Conservation (phyloP, 495 filamentous ascomycete species). For the Neurospora sp. region DNA sequence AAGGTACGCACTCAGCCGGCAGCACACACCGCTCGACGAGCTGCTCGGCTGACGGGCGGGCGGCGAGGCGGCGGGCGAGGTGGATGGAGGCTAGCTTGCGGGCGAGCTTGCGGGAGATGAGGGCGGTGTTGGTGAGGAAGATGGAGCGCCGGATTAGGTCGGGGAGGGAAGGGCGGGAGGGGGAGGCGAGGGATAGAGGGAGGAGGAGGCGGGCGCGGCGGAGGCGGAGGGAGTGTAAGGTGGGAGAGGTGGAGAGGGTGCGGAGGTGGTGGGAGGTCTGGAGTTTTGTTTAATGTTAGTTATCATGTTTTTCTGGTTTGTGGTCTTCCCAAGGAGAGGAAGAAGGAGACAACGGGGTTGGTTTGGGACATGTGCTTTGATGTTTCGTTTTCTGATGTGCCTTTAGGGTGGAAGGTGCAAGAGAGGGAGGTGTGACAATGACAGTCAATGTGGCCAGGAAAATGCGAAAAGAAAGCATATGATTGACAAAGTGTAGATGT, state of each 20-base stretch:
- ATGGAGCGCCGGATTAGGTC: conserved; percentile 45
- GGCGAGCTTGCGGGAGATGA: conserved; percentile 42
- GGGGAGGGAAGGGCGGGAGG: conserved; percentile 41
- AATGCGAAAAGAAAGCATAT: not conserved
- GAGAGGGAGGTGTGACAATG: not conserved
- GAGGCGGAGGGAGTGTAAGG: conserved; percentile 46
- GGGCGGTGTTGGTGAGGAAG: conserved; percentile 47
- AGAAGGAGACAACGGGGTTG: not conserved
- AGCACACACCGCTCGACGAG: conserved; percentile 37
- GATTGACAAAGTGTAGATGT: not conserved
- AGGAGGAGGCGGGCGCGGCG: conserved; percentile 38
- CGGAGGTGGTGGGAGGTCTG: conserved; percentile 50
- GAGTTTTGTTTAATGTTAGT: not conserved
- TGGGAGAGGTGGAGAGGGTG: conserved; percentile 41
- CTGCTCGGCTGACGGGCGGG: conserved; percentile 30
- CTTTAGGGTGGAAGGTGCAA: not conserved
- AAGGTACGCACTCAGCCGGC: conserved; percentile 35
- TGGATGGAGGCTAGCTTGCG: conserved; percentile 42
- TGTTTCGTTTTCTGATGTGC: not conserved
- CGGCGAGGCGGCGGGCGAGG: conserved; percentile 32
- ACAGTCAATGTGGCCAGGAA: not conserved
- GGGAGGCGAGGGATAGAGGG: conserved; percentile 36
- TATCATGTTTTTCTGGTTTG: not conserved
- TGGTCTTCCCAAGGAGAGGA: not conserved
- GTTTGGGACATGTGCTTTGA: not conserved